phyloP scores from a whole-genome alignment of 2,329 filamentous ascomycete species.

The Bipolaris sorokiniana region DNA sequence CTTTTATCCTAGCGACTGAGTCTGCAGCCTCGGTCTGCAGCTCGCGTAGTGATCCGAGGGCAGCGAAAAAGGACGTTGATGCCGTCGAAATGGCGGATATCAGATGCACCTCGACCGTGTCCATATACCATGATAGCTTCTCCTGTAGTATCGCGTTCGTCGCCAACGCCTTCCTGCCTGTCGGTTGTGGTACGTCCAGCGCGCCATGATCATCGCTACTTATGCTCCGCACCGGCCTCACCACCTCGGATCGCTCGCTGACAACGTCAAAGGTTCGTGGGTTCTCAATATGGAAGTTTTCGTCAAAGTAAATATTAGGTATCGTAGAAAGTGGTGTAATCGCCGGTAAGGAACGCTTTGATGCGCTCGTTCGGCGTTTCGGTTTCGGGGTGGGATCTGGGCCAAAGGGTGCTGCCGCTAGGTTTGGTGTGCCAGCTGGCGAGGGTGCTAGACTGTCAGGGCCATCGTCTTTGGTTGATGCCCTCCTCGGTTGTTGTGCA shows the following conservation, averaged over 20 bases:
- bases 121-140: conserved; percentile 99
- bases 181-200: conserved; percentile 60
- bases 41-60: conserved; percentile 86
- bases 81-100: conserved; percentile 96
- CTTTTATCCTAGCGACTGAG: conserved; percentile 85
- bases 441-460: conserved; percentile 54
- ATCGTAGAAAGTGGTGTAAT: conserved; percentile 90
- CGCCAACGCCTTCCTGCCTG: conserved; percentile 79
- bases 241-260: conserved; percentile 94
- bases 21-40: conserved; percentile 90
- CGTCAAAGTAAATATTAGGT: conserved; percentile 90
- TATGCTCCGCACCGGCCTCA: conserved; percentile 64
- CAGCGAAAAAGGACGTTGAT: conserved; percentile 95
- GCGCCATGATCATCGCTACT: conserved; percentile 60
- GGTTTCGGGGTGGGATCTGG: conserved; percentile 57
- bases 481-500: conserved; percentile 54
- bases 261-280: conserved; percentile 96
- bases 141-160: conserved; percentile 98
- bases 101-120: conserved; percentile 95
- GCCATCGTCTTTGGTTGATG: conserved; percentile 58
- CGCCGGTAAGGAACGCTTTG: conserved; percentile 69
- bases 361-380: conserved; percentile 59
- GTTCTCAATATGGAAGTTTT: conserved; percentile 93
- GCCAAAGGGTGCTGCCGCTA: conserved; percentile 48
- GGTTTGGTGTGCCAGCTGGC: conserved; percentile 49